A percentile compares a stretch with the other conserved stretches of the same genome.
Conservation (phyloP, 805 yeast genomes). For the Metahyphopichia silvanorum region DNA sequence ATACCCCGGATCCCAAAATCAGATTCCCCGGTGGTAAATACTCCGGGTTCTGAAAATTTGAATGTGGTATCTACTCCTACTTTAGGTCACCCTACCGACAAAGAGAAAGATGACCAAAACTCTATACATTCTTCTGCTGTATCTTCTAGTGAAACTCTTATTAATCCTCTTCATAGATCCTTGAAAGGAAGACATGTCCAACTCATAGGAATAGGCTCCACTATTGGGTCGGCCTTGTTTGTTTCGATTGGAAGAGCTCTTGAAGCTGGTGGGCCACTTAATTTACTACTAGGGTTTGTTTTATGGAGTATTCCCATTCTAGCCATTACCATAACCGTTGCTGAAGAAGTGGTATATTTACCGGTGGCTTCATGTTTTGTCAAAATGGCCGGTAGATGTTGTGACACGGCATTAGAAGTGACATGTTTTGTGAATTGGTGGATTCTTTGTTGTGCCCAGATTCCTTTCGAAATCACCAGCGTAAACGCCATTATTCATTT, state of each 20-base stretch:
- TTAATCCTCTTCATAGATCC: slow-evolving; percentile 33
- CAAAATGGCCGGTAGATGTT: slow-evolving; percentile 68
- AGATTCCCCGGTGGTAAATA: too few species aligned
- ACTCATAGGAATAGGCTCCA: slow-evolving; percentile 76
- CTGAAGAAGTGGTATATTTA: slow-evolving; percentile 74
- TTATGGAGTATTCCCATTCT: slow-evolving; percentile 71
- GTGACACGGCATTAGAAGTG: slow-evolving; percentile 71
- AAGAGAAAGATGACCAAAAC: slow-evolving; percentile 7
- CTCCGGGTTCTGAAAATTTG: too few species aligned
- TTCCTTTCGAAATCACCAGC: slow-evolving; percentile 82
- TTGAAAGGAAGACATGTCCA: slow-evolving; percentile 71
- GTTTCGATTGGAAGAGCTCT: slow-evolving; percentile 68
- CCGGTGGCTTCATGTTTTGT: slow-evolving; percentile 80
- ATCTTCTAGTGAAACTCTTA: slow-evolving; percentile 8
- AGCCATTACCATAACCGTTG: slow-evolving; percentile 64
- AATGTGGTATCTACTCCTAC: too few species aligned
- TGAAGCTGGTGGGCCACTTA: slow-evolving; percentile 67
- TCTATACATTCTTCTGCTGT: slow-evolving; percentile 14
- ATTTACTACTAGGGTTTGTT: slow-evolving; percentile 59
- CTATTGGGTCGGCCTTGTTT: slow-evolving; percentile 78
- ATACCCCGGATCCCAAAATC: too few species aligned
- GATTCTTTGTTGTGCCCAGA: slow-evolving; percentile 69
- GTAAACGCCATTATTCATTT: slow-evolving; percentile 75
- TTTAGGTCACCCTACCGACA: too few species aligned
- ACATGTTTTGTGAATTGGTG: slow-evolving; percentile 81